Evolutionary conservation across 805 yeast species (phyloP).

Genomic region (Saturnispora saitoi): DNA sequence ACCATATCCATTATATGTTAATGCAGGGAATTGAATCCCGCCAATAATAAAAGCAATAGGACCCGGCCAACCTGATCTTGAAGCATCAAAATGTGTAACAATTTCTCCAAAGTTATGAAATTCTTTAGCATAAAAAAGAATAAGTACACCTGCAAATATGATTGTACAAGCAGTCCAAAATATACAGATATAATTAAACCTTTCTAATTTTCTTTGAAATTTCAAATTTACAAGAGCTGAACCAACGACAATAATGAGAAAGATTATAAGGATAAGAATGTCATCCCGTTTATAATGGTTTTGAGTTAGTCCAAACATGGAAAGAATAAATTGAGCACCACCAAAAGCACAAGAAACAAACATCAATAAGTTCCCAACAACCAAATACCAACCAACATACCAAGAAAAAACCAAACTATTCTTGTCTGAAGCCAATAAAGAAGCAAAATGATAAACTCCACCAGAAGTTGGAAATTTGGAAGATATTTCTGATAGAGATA

Average conservation of each 20-base stretch:
- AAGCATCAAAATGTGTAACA: constrained; percentile 59
- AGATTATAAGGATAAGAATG: constrained; percentile 47
- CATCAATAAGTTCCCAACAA: constrained; percentile 73
- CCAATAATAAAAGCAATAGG: constrained; percentile 69
- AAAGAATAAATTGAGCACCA: constrained; percentile 65
- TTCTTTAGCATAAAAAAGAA: constrained; percentile 47
- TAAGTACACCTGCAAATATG: constrained; percentile 52
- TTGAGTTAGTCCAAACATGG: constrained; percentile 56
- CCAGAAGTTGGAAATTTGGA: constrained; percentile 73
- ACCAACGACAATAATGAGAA: constrained; percentile 44
- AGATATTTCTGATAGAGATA: constrained; percentile 69
- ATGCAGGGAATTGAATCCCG: constrained; percentile 70
- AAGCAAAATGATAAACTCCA: constrained; percentile 70
- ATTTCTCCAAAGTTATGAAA: constrained; percentile 54
- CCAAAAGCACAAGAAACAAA: constrained; percentile 66
- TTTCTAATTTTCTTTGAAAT: constrained; percentile 51
- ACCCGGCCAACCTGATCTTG: constrained; percentile 69
- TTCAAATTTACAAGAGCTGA: constrained; percentile 58
- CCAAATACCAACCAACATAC: constrained; percentile 71
- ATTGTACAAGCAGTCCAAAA: constrained; percentile 70
- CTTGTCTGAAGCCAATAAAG: constrained; percentile 52
- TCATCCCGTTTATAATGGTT: constrained; percentile 50
- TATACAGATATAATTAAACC: constrained; percentile 59
- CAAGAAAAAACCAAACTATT: constrained; percentile 56
- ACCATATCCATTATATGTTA: constrained; percentile 77